Percentiles rank a stretch among this genome's conserved stretches.
Conservation (phyloP, 129 eudicot species). For the Flaveria trinervia region DNA sequence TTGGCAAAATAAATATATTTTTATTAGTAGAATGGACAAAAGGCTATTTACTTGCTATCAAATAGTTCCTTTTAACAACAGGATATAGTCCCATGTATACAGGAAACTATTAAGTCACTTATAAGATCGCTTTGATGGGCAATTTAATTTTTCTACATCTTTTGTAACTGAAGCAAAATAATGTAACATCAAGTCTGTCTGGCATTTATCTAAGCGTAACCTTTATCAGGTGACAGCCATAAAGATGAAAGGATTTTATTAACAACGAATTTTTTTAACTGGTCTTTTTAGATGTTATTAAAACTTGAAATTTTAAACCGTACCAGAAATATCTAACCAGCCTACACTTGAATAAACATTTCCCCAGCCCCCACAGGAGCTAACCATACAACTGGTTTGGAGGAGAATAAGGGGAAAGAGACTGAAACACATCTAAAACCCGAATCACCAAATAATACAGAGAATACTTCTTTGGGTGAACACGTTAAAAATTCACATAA, state of each 20-base stretch:
- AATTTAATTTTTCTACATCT: neutral
- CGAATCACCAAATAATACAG: slow-evolving; percentile 34
- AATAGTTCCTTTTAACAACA: neutral
- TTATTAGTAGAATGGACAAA: slow-evolving; percentile 21
- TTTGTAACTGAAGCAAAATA: neutral
- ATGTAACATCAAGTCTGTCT: neutral
- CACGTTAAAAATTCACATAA: slow-evolving; percentile 21
- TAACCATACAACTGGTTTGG: slow-evolving; percentile 46
- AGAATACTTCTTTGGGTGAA: slow-evolving; percentile 37
- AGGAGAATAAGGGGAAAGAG: slow-evolving; percentile 41
- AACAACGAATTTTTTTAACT: neutral
- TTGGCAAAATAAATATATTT: slow-evolving; percentile 11
- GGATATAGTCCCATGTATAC: slow-evolving; percentile 12
- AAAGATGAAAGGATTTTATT: neutral
- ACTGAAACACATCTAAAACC: slow-evolving; percentile 49
- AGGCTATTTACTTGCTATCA: slow-evolving; percentile 1
- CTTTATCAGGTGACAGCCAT: neutral
- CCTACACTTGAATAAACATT: slow-evolving; percentile 30
- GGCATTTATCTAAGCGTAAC: slow-evolving; percentile 13
- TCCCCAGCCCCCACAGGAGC: slow-evolving; percentile 39
- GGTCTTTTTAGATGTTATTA: slow-evolving; percentile 5
- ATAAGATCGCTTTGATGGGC: neutral
- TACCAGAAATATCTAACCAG: slow-evolving; percentile 29
- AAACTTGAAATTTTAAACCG: slow-evolving; percentile 24
- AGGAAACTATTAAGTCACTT: neutral